Percentiles rank a stretch among this genome's conserved stretches.
Evolutionary conservation across 2,329 filamentous ascomycete species (phyloP).

Genomic region (Colletotrichum eremochloae): DNA sequence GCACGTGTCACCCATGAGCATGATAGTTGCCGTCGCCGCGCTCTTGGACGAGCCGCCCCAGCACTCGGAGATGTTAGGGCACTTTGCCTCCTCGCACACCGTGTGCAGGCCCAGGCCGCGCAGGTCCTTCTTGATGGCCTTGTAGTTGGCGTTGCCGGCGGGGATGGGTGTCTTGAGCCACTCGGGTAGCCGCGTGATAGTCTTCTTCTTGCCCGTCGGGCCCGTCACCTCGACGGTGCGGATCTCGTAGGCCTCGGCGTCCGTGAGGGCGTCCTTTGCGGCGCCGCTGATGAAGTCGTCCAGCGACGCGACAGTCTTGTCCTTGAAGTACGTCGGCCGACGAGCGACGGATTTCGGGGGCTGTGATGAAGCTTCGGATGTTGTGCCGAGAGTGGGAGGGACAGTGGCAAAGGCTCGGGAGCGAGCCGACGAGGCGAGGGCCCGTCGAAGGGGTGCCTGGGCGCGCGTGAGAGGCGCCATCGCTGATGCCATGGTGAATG

Average conservation of each 20-base stretch:
- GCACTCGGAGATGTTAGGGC: constrained; percentile 97
- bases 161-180: constrained; percentile 99
- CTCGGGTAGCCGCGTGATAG: constrained; percentile 82
- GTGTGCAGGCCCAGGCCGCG: constrained; percentile 92
- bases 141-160: constrained; percentile 83
- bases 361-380: constrained; percentile 44
- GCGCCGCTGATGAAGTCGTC: constrained; percentile 66
- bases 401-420: constrained; percentile 62
- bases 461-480: constrained; percentile 58
- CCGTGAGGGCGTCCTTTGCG: constrained; percentile 54
- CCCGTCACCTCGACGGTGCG: constrained; percentile 73
- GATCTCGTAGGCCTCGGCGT: constrained; percentile 70
- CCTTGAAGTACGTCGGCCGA: constrained; percentile 70
- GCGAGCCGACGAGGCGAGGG: constrained; percentile 51
- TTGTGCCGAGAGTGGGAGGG: constrained; percentile 50
- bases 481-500: constrained; percentile 54
- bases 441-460: constrained; percentile 58
- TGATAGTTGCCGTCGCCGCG: constrained; percentile 96
- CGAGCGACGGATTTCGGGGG: constrained; percentile 45
- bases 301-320: constrained; percentile 68
- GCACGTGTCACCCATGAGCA: constrained; percentile 99
- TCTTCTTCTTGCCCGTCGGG: constrained; percentile 71
- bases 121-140: constrained; percentile 94
- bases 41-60: constrained; percentile 94
- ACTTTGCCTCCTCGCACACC: constrained; percentile 96